Base-by-base conservation (phyloP, 176 grass and related monocot species). In the Hordeum marinum region DNA sequence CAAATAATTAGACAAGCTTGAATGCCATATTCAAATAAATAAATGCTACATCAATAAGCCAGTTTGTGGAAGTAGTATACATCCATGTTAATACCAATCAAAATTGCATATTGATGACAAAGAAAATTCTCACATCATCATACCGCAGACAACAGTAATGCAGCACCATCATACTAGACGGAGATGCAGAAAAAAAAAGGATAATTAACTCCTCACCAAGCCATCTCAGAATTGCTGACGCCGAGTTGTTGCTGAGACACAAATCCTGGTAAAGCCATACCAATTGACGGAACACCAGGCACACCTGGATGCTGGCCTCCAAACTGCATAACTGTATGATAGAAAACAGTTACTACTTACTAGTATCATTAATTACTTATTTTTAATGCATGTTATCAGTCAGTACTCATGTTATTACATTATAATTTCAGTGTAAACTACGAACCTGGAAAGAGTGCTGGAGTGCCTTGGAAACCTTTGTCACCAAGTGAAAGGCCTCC, bases 211-310 rank as follows among this genome's bases (percentile, higher is more conserved):
- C 27, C 62, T 90, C 94, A 99, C 96, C 96, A 99, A 68, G 93
- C 74, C 89, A 90, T 98, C 61, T 98, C 96, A 87, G 93, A 89
- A 89, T 92, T 92, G 59, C 62, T 86, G 82, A 91, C 77, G 40
- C 93, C 91, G 80, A 82, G 87, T 81, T 98, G 96, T 71, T 91
- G 94, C 74, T 91, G 93, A 86, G 93, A 89, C 29, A 99, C 91
- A 82, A 94, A 96, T 90, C 96, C 96, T 84, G 96, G 96, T 43
- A 99, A 71, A 58, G 91, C 90, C 90, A 96, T 99, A 72, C 93
- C 94, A 74, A 94, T 85, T 15, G 91, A 84, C 85, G 93, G 94
- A 88, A 89, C 90, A 76, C 93, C 96, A 80, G 81, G 80, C 67
- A 89, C 92, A 78, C 82, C 89, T 79, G 84, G 88, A 72, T 89